Evolutionary conservation across 1,284 basidiomycete genomes (phyloP), one percentile per base, ranked within the genome.

Genomic region (Sanghuangporus baumii): DNA sequence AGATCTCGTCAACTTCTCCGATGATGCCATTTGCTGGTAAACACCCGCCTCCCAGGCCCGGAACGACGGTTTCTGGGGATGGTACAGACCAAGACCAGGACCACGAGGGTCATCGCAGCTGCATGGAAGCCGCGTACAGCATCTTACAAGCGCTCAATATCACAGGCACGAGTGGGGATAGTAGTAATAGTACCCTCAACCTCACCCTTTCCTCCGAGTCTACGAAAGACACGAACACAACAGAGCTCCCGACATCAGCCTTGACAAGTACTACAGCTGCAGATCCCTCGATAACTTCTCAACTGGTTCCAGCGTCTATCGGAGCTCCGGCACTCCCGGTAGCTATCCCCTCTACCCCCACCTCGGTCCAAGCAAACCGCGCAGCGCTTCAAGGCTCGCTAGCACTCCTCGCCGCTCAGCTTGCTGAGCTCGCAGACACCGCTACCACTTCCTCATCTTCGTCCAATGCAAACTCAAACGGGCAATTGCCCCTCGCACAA

Each of bases 141-240:
- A 89, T 91, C 55, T 76, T 91, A 59, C 84, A 87, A 69, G 85
- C 86, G 2, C 89, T 91, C 74, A 89, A 89, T 71, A 87, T 89
- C 67, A 82, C 81, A 3, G 76, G 74, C 37, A 71, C 86, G 47
- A 73, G 81, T 36, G 76, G 79, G 61, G 31, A 69, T 79, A 47
- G 69, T 76, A 74, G 50, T 69, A 61, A 23, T 61, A 65, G 40
- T 59, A 65, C 66, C 43, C 23, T 66, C 41, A 52, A 59, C 51
- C 65, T 66, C 41, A 64, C 54, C 18, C 55, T 66, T 36, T 67
- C 64, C 9, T 23, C 38, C 26, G 38, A 61, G 12, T 16, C 40
- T 14, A 38, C 58, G 3, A 52, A 37, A 60, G 31, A 12, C 20
- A 23, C 50, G 50, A 26, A 11, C 3, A 26, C 20, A 11, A 7